A percentile compares a stretch with the other conserved stretches of the same genome.
Conservation (phyloP, 129 eudicot genomes). For the Centella asiatica region DNA sequence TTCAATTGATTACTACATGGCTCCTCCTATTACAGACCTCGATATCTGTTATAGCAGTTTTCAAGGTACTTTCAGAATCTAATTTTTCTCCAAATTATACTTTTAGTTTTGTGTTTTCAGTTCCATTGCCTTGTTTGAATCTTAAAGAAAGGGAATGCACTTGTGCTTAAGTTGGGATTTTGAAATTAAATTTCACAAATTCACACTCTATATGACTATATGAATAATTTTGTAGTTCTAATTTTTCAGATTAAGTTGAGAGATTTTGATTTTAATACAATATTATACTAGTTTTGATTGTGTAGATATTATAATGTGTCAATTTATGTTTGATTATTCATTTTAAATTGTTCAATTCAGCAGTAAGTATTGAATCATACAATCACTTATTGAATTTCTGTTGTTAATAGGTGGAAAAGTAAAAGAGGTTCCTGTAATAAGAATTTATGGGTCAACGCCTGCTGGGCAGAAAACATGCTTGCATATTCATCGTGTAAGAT, state of each 20-base stretch:
- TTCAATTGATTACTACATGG: constrained; percentile 80
- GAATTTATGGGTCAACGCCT: constrained; percentile 91
- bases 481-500: constrained; percentile 73
- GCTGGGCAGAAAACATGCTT: constrained; percentile 93
- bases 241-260: too few relatives aligned
- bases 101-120: background rate
- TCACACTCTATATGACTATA: background rate
- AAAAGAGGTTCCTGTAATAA: constrained; percentile 89
- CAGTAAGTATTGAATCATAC: too few relatives aligned
- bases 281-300: too few relatives aligned
- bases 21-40: constrained; percentile 65
- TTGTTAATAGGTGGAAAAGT: constrained; percentile 65
- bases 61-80: constrained; percentile 46
- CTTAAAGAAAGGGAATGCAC: background rate
- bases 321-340: too few relatives aligned
- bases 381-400: background rate
- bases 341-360: too few relatives aligned
- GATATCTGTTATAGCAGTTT: constrained; percentile 72
- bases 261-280: too few relatives aligned
- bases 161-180: background rate
- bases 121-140: background rate
- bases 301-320: too few relatives aligned
- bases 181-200: background rate
- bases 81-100: background rate
- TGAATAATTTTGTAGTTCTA: too few relatives aligned